Evolutionary conservation across 164 flowering plant species (phyloP).

Genomic region (Vitis rotundifolia): DNA sequence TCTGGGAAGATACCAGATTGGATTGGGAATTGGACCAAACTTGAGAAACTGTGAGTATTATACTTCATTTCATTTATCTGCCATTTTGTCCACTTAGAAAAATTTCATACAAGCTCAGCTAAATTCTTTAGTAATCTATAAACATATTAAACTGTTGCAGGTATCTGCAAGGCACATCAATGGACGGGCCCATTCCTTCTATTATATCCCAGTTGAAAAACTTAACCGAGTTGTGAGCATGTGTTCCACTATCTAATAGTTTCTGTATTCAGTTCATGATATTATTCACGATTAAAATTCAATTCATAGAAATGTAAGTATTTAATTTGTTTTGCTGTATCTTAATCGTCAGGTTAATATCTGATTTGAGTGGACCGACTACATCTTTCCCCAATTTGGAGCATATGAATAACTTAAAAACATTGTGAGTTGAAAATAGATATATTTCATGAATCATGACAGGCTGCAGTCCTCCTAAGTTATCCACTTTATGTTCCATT

Average conservation of each 20-base stretch:
- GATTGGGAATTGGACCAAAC: slow-evolving; percentile 73
- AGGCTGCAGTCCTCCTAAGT: neutral
- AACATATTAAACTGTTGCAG: slow-evolving; percentile 32
- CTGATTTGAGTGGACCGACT: slow-evolving; percentile 64
- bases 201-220: slow-evolving; percentile 48
- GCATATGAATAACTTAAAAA: slow-evolving; percentile 30
- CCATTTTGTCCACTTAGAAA: neutral
- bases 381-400: slow-evolving; percentile 53
- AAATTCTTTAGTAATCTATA: neutral
- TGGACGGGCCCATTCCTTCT: slow-evolving; percentile 87
- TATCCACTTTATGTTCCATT: neutral
- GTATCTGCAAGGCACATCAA: slow-evolving; percentile 76
- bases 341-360: slow-evolving; percentile 59
- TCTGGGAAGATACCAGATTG: slow-evolving; percentile 82
- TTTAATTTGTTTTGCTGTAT: slow-evolving; percentile 8
- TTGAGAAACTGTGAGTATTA: slow-evolving; percentile 56
- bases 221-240: slow-evolving; percentile 55
- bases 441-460: neutral
- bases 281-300: neutral
- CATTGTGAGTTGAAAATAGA: slow-evolving; percentile 51
- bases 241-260: neutral
- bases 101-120: too few relatives aligned
- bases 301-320: too few relatives aligned
- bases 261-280: neutral
- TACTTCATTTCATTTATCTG: neutral